Evolutionary conservation across 371 early-diverging fungal species (phyloP), one percentile per base, ranked within the genome.

Genomic region (Mortierella sp.): DNA sequence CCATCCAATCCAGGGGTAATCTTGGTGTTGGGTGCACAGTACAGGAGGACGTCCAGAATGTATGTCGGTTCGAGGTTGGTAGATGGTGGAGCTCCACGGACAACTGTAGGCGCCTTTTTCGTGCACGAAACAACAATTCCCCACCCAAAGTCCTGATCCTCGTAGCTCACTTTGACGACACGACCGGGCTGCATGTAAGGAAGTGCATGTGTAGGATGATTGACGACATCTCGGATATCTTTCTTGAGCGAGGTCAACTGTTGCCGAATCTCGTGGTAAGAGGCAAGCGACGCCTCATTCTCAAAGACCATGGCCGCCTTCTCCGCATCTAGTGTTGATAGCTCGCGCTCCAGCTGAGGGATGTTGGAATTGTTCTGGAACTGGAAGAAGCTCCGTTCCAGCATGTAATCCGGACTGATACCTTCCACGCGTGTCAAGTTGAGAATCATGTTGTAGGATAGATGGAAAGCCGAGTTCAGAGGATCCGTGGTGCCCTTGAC

Each of bases 371-470:
- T 85, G 54, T 94, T 95, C 79, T 99, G 99, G 87, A 95, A 99
- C 72, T 99, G 99, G 74, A 89, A 93, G 83, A 99, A 99, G 79
- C 94, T 94, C 39, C 92, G 85, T 79, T 97, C 93, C 30, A 99
- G 84, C 88, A 99, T 94, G 68, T 87, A 95, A 74, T 99, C 96
- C 5, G 98, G 96, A 53, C 93, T 94, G 39, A 97, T 86, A 9
- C 95, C 97, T 82, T 99, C 99, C 26, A 99, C 96, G 41, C 99
- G 90, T 66, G 97, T 87, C 80, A 99, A 80, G 79, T 99, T 99
- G 47, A 99, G 83, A 31, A 99, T 92, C 99, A 99, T 99, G 80
- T 97, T 96, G 85, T 99, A 99, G n/a, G 94, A 95, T 42, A 99
- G 83, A 65, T 96, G 94, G 88, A 99, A 99, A 3, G 99, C 99